phyloP scores from a whole-genome alignment of 306 rosid genomes.

The Cotoneaster glaucophyllus region DNA sequence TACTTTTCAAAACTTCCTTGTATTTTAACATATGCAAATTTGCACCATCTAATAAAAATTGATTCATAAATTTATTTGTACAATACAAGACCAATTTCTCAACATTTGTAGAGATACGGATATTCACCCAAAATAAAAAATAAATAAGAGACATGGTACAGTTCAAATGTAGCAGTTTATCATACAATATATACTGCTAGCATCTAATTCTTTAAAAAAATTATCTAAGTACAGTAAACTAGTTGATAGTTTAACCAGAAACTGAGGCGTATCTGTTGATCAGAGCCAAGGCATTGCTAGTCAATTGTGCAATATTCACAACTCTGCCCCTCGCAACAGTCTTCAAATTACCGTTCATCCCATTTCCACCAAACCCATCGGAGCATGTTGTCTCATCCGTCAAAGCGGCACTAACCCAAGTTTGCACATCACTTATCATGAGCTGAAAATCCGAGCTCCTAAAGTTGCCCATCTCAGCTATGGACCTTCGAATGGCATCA shows the following conservation, averaged over 20 bases:
- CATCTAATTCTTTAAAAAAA: no score
- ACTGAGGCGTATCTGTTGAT: constrained; percentile 44
- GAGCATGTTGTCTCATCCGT: constrained; percentile 61
- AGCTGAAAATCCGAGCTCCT: constrained; percentile 19
- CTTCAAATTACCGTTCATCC: constrained; percentile 30
- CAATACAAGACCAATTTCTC: no score
- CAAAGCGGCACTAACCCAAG: constrained; percentile 79
- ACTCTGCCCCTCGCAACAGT: constrained; percentile 23
- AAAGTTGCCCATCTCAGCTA: constrained; percentile 37
- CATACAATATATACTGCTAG: neutral
- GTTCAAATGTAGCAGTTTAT: neutral
- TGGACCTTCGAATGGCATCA: constrained; percentile 42
- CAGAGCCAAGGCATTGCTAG: constrained; percentile 82
- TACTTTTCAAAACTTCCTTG: no score
- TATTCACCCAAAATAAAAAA: no score
- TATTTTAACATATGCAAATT: no score
- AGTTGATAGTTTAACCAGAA: constrained; percentile 3
- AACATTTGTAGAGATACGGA: no score
- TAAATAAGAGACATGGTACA: neutral
- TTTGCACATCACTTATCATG: constrained; percentile 48
- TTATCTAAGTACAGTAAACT: neutral
- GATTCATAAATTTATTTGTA: no score
- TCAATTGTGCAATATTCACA: constrained; percentile 42
- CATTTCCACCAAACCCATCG: constrained; percentile 47
- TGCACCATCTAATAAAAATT: no score